Evolutionary conservation across 306 rosid genomes (phyloP).

Genomic region (Pterocarpus santalinus): DNA sequence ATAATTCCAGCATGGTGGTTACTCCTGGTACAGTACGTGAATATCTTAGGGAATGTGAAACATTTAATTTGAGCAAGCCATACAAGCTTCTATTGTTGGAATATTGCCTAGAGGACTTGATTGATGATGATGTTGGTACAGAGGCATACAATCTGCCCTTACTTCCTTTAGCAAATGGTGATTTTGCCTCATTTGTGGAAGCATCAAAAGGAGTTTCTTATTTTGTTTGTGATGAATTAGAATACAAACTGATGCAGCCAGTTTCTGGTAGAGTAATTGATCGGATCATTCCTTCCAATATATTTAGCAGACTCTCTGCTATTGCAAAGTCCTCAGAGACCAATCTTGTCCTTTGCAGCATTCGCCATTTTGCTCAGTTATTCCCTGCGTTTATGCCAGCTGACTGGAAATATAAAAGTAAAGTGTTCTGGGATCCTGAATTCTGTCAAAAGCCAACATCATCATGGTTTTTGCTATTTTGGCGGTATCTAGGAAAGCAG

Average conservation of each 20-base stretch:
- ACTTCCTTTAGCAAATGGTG: conserved; percentile 94
- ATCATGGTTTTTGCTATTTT: conserved; percentile 81
- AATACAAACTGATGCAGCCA: conserved; percentile 70
- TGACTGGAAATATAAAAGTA: conserved; percentile 85
- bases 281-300: conserved; percentile 63
- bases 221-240: conserved; percentile 85
- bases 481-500: conserved; percentile 77
- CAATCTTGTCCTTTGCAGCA: conserved; percentile 66
- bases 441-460: conserved; percentile 77
- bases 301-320: conserved; percentile 76
- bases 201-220: conserved; percentile 75
- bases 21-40: conserved; percentile 86
- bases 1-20: conserved; percentile 71
- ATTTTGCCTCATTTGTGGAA: conserved; percentile 71
- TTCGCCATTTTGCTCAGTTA: conserved; percentile 72
- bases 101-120: conserved; percentile 94
- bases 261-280: conserved; percentile 79
- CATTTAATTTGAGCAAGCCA: conserved; percentile 57
- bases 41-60: conserved; percentile 74
- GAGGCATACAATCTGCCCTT: conserved; percentile 77
- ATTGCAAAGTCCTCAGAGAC: conserved; percentile 86
- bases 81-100: conserved; percentile 85
- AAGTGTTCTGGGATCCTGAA: conserved; percentile 85
- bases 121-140: conserved; percentile 85
- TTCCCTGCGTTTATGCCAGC: conserved; percentile 79